Percentiles rank a stretch among this genome's conserved stretches.
Evolutionary conservation across 2,329 filamentous ascomycete genomes (phyloP).

Genomic region (Xylariaceae sp.): DNA sequence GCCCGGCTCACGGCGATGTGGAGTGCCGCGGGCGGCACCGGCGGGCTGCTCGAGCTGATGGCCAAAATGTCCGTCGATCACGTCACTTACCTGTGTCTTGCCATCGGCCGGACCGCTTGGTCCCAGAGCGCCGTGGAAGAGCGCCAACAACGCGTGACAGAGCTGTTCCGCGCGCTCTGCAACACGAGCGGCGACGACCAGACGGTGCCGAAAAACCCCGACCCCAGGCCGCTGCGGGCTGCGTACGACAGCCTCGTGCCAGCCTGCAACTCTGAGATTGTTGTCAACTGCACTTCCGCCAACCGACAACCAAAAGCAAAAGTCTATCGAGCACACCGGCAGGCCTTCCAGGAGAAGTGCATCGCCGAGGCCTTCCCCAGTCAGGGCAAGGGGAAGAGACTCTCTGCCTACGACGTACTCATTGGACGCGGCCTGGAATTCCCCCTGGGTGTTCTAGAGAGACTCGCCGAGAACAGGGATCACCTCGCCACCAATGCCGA

Average conservation of each 20-base stretch:
- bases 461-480: neutral
- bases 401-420: slow-evolving; percentile 6
- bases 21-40: slow-evolving; percentile 1
- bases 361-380: slow-evolving; percentile 2
- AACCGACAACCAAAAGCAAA: neutral
- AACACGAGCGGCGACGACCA: slow-evolving; percentile 1
- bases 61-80: slow-evolving; percentile 9
- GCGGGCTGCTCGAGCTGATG: slow-evolving; percentile 5
- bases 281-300: neutral
- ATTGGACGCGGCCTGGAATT: slow-evolving; percentile 5
- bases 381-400: slow-evolving; percentile 1
- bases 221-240: slow-evolving; percentile 4
- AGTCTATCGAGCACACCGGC: neutral
- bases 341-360: slow-evolving; percentile 2
- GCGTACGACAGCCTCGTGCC: slow-evolving; percentile 7
- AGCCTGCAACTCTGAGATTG: slow-evolving; percentile 4
- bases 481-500: slow-evolving; percentile 6
- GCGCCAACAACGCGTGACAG: slow-evolving; percentile 3
- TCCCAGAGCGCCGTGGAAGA: neutral
- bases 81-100: slow-evolving; percentile 5
- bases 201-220: slow-evolving; percentile 1
- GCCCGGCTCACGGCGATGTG: slow-evolving; percentile 5
- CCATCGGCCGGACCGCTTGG: slow-evolving; percentile 2
- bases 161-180: slow-evolving; percentile 3
- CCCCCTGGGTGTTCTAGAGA: slow-evolving; percentile 2